phyloP scores from a whole-genome alignment of 805 yeast species.

The Isabelozyma rhagii region DNA sequence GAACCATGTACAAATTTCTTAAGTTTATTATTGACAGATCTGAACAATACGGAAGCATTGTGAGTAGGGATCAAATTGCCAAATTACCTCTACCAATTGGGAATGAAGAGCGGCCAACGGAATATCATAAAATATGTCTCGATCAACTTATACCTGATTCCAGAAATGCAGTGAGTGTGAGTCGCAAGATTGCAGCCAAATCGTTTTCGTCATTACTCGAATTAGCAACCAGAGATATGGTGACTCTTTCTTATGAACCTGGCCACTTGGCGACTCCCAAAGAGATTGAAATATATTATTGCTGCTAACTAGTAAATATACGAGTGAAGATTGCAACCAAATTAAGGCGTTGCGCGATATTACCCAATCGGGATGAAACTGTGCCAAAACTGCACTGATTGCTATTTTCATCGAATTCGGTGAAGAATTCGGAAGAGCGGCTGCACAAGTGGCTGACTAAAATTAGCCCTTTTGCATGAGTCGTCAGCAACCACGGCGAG shows the following conservation, averaged over 20 bases:
- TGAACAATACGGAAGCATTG: not conserved
- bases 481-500: not conserved
- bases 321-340: not conserved
- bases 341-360: not conserved
- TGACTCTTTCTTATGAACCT: conserved; percentile 2
- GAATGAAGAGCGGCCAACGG: not conserved
- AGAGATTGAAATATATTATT: not conserved
- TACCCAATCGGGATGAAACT: not conserved
- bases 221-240: conserved; percentile 17
- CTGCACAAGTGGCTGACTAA: not conserved
- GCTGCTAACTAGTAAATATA: not conserved
- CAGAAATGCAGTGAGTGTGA: conserved; percentile 7
- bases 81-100: not conserved
- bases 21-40: not conserved
- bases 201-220: conserved; percentile 24
- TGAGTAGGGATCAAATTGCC: not conserved
- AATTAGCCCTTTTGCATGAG: not conserved
- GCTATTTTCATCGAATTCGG: not conserved
- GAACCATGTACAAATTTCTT: not conserved
- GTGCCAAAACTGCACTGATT: not conserved
- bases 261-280: not conserved
- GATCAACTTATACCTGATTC: not conserved
- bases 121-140: not conserved
- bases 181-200: conserved; percentile 21
- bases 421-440: not conserved